Conservation (phyloP, 2,329 filamentous ascomycete species). For the Didymella segeticola region DNA sequence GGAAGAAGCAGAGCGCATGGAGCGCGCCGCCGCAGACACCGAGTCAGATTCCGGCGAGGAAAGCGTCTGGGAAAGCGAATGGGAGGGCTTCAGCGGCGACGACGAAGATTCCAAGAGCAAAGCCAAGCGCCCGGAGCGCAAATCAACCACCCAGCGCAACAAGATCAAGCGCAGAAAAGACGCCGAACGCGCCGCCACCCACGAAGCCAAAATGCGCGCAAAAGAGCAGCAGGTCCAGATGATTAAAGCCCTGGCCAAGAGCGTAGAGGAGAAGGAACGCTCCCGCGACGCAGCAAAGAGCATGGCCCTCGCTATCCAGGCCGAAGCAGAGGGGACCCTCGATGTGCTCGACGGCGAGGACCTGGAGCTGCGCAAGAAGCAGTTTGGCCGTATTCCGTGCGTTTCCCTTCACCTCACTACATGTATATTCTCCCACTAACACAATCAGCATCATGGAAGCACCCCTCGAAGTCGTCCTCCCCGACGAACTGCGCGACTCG, state of each 20-base stretch:
- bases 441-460: conserved; percentile 71
- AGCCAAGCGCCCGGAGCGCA: conserved; percentile 80
- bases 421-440: conserved; percentile 15
- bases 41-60: conserved; percentile 83
- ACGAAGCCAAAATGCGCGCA: conserved; percentile 76
- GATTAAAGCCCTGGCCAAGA: conserved; percentile 73
- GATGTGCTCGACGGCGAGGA: conserved; percentile 49
- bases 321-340: conserved; percentile 31
- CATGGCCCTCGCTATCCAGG: conserved; percentile 28
- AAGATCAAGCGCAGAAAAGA: conserved; percentile 88
- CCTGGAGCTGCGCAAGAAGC: conserved; percentile 67
- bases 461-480: conserved; percentile 57
- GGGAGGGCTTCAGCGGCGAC: conserved; percentile 62
- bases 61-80: conserved; percentile 90
- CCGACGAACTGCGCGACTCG: conserved; percentile 59
- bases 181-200: conserved; percentile 76
- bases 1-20: conserved; percentile 70
- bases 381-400: conserved; percentile 70
- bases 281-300: conserved; percentile 37
- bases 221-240: conserved; percentile 74
- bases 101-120: conserved; percentile 63
- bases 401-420: conserved; percentile 17
- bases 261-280: conserved; percentile 66
- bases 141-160: conserved; percentile 86
- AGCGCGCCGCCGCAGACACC: conserved; percentile 75